Conservation (phyloP, 2,329 filamentous ascomycete species). For the Nigrospora sphaerica region DNA sequence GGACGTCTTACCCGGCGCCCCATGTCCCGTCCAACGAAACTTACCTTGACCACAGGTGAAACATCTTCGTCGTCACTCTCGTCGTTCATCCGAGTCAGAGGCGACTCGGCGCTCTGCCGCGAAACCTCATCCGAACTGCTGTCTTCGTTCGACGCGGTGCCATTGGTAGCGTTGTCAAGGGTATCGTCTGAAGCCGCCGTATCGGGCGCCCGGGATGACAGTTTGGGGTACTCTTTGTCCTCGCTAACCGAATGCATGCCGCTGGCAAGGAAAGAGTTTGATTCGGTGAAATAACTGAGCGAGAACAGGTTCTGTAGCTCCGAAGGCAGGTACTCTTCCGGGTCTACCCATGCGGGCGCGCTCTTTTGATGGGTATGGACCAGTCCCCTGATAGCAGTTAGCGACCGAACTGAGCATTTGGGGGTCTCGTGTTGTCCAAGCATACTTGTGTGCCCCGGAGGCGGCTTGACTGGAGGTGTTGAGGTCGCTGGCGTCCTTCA, state of each 20-base stretch:
- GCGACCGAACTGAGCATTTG: too few relatives aligned
- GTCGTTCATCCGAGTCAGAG: slow-evolving; percentile 48
- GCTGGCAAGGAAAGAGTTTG: slow-evolving; percentile 55
- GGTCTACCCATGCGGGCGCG: slow-evolving; percentile 45
- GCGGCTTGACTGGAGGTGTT: not conserved
- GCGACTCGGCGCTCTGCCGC: slow-evolving; percentile 17
- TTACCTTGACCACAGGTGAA: slow-evolving; percentile 25
- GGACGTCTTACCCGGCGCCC: too few relatives aligned
- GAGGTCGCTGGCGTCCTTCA: slow-evolving; percentile 51
- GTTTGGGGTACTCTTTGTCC: slow-evolving; percentile 48
- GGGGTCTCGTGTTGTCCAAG: slow-evolving; percentile 23
- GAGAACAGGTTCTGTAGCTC: slow-evolving; percentile 69
- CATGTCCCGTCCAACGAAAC: not conserved
- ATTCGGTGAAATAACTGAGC: slow-evolving; percentile 57
- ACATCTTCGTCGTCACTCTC: slow-evolving; percentile 50
- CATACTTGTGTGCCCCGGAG: not conserved
- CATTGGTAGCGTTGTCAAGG: slow-evolving; percentile 38
- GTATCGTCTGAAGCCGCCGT: slow-evolving; percentile 37
- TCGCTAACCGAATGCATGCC: slow-evolving; percentile 61
- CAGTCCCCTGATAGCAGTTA: slow-evolving; percentile 9
- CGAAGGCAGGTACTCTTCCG: slow-evolving; percentile 50
- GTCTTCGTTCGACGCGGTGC: slow-evolving; percentile 42
- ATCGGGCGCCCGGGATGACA: slow-evolving; percentile 36
- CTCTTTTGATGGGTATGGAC: slow-evolving; percentile 39
- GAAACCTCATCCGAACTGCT: slow-evolving; percentile 44